phyloP scores from a whole-genome alignment of 2,329 filamentous ascomycete species.

The Aschersonia sp. region DNA sequence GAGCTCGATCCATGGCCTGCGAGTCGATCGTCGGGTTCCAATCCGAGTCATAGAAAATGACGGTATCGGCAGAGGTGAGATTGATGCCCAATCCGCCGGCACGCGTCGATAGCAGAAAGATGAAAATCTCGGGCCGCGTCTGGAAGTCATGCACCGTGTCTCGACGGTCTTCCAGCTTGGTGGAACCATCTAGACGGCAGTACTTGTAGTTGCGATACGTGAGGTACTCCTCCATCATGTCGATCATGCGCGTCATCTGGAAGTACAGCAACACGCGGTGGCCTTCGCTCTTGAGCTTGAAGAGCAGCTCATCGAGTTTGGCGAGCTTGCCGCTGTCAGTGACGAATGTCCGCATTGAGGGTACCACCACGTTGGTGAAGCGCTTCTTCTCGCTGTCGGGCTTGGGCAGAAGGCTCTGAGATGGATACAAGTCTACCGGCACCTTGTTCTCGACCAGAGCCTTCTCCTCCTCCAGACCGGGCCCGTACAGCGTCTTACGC shows the following conservation, averaged over 20 bases:
- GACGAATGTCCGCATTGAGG: constrained; percentile 94
- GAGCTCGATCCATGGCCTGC: constrained; percentile 96
- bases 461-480: constrained; percentile 50
- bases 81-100: constrained; percentile 98
- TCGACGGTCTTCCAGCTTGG: constrained; percentile 89
- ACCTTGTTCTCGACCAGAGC: constrained; percentile 61
- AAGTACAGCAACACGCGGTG: constrained; percentile 96
- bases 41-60: constrained; percentile 99
- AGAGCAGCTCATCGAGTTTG: constrained; percentile 74
- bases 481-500: constrained; percentile 61
- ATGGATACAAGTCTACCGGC: constrained; percentile 49
- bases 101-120: constrained; percentile 90
- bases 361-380: constrained; percentile 83
- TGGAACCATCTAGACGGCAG: constrained; percentile 88
- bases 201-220: constrained; percentile 99
- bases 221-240: constrained; percentile 96
- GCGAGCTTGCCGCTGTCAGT: constrained; percentile 95
- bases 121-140: constrained; percentile 83
- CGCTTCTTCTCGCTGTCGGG: constrained; percentile 70
- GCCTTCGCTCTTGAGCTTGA: constrained; percentile 77
- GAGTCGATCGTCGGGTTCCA: constrained; percentile 99
- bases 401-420: constrained; percentile 52
- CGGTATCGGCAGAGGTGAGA: constrained; percentile 86
- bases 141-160: constrained; percentile 97
- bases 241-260: constrained; percentile 99